A percentile compares a stretch with the other conserved stretches of the same genome.
phyloP scores from a whole-genome alignment of 306 rosid genomes.

The Malus asiatica region DNA sequence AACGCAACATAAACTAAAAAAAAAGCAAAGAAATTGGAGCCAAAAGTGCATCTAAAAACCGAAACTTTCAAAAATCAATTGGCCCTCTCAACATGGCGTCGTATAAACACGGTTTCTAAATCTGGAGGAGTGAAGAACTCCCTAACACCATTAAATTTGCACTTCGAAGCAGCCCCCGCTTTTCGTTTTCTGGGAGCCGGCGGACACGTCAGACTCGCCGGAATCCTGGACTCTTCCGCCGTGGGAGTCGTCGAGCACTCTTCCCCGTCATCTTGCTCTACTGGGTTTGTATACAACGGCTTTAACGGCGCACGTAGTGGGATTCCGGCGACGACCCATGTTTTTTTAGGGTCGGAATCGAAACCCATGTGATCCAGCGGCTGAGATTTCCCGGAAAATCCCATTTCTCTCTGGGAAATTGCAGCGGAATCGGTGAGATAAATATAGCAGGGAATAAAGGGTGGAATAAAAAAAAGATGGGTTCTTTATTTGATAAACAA shows the following conservation, averaged over 20 bases:
- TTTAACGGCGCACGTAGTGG: constrained; percentile 48
- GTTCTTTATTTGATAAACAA: neutral
- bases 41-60: neutral
- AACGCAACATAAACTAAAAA: neutral
- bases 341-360: constrained; percentile 41
- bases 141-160: constrained; percentile 32
- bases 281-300: constrained; percentile 44
- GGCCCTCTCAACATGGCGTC: constrained; percentile 57
- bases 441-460: constrained; percentile 30
- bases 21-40: neutral
- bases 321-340: constrained; percentile 65
- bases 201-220: constrained; percentile 53
- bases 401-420: constrained; percentile 32
- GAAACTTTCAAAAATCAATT: constrained; percentile 13
- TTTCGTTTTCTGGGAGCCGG: constrained; percentile 74
- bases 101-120: constrained; percentile 66
- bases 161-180: constrained; percentile 50
- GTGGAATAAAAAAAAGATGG: constrained; percentile 21
- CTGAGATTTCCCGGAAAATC: constrained; percentile 39
- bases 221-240: constrained; percentile 54
- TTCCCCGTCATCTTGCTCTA: constrained; percentile 8
- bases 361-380: constrained; percentile 25
- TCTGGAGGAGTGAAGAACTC: constrained; percentile 82
- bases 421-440: constrained; percentile 5
- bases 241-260: constrained; percentile 62